Evolutionary conservation across 1,284 basidiomycete genomes (phyloP).

Genomic region (Peniophora sp.): DNA sequence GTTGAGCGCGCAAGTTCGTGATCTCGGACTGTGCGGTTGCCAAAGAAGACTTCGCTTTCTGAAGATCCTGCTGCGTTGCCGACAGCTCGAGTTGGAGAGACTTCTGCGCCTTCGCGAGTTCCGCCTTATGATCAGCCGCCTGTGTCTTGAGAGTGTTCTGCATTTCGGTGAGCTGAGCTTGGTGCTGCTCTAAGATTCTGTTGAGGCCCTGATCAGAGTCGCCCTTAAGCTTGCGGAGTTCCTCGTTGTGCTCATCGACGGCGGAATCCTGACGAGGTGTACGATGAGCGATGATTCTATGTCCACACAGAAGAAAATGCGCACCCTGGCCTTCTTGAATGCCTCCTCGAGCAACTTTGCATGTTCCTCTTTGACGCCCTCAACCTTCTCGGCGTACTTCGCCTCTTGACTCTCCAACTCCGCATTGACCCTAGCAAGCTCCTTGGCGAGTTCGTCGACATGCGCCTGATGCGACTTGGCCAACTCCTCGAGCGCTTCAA

Average conservation of each 20-base stretch:
- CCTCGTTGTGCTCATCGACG: slow-evolving; percentile 54
- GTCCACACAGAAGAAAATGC: slow-evolving; percentile 7
- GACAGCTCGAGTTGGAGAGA: slow-evolving; percentile 52
- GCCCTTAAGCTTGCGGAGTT: slow-evolving; percentile 32
- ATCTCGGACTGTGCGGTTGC: slow-evolving; percentile 46
- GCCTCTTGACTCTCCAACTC: slow-evolving; percentile 66
- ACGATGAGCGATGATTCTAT: too few species aligned
- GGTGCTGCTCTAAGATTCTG: slow-evolving; percentile 40
- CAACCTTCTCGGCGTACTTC: slow-evolving; percentile 58
- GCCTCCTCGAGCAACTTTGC: slow-evolving; percentile 56
- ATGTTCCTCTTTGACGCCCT: slow-evolving; percentile 60
- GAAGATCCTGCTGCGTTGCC: slow-evolving; percentile 74
- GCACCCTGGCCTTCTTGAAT: slow-evolving; percentile 71
- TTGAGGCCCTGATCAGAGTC: too few species aligned
- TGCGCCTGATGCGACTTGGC: slow-evolving; percentile 39
- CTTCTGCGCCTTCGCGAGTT: too few species aligned
- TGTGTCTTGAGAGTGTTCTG: slow-evolving; percentile 22
- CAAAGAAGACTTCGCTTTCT: slow-evolving; percentile 58
- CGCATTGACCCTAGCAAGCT: slow-evolving; percentile 44
- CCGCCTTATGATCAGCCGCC: slow-evolving; percentile 14
- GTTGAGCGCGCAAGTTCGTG: slow-evolving; percentile 47
- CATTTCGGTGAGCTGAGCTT: slow-evolving; percentile 15
- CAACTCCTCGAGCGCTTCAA: slow-evolving; percentile 38
- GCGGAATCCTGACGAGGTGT: slow-evolving; percentile 52
- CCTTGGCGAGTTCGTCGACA: slow-evolving; percentile 49